Base-by-base conservation (phyloP, 208 protist species). In the Leishmania lainsoni region DNA sequence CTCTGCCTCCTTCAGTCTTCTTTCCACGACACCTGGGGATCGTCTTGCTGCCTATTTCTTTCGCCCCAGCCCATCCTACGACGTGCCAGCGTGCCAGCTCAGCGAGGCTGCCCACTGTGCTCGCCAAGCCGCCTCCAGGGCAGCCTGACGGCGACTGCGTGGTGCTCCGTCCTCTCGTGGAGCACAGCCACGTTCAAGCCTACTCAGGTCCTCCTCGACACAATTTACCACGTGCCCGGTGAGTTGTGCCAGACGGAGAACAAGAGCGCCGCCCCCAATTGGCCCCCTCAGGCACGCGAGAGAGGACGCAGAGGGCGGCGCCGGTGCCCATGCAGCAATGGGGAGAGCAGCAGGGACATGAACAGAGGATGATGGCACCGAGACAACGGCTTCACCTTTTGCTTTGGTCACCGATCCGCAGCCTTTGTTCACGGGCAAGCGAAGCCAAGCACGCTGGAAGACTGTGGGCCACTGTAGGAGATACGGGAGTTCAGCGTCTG, bases 361-460 rank as follows among this genome's bases (percentile, higher is more conserved):
- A 9, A 22, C 54, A 51, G 14, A 51, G 42, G 75, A 78, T 22
- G 58, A 32, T 9, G 56, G 59, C 17, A 42, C 42, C 35, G 58
- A 16, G 5, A 54, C 58, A 35, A 45, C 45, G 42, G 42, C 75
- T 26, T 59, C 59, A 42, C 39, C 22, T 9, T 59, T 51, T 29
- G 58, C 45, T 9, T 49, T 69, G 0, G 35, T 58, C 9, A 59
- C 58, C 10, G 35, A 39, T 9, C 54, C 12, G 10, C 32, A 0
- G 5, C 71, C n/a, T 8, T 10, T 2, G 9, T 2, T 9, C 45
- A 84, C 32, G 12, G 94, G 90, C 52, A 95, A 87, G 17, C 81
- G 80, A 12, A 97, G 76, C 86, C 94, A 90, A 63, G 81, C 90
- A 8, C 92, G 87, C 12, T 87, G 84, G 49, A 95, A 90, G 12